phyloP scores from a whole-genome alignment of 352 stramenopile genomes.

The Phytophthora palmivora region DNA sequence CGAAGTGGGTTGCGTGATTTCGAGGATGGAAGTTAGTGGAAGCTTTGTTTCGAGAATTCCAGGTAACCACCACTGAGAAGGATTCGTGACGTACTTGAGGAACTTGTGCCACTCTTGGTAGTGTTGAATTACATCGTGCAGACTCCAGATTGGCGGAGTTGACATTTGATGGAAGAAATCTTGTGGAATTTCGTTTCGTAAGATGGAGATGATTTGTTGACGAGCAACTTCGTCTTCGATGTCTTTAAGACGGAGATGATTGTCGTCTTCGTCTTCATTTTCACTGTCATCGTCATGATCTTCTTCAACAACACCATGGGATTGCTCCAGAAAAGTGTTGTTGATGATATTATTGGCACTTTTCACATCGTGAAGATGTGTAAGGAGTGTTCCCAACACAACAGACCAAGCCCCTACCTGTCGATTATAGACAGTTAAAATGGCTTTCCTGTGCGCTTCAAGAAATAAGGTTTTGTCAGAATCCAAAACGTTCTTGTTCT shows the following conservation, averaged over 20 bases:
- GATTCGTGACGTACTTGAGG: neutral
- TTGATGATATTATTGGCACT: neutral
- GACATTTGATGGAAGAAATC: neutral
- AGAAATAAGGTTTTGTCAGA: neutral
- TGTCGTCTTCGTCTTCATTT: conserved; percentile 5
- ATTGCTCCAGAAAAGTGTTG: neutral
- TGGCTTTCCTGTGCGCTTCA: neutral
- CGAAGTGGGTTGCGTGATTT: conserved; percentile 1
- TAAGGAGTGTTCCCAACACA: conserved; percentile 12
- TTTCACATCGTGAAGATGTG: neutral
- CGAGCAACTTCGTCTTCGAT: conserved; percentile 16
- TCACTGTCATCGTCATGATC: conserved; percentile 9
- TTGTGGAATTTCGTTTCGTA: conserved; percentile 30
- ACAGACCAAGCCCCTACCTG: conserved; percentile 10
- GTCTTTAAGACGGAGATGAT: conserved; percentile 10
- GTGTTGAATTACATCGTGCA: conserved; percentile 38
- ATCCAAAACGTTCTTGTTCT: neutral
- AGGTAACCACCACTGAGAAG: conserved; percentile 25
- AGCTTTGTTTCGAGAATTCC: conserved; percentile 15
- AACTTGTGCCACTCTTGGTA: conserved; percentile 30
- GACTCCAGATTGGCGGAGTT: conserved; percentile 15
- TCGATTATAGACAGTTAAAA: conserved; percentile 18
- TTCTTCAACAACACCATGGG: neutral
- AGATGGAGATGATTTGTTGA: conserved; percentile 20
- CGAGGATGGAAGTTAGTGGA: conserved; percentile 13